phyloP scores from a whole-genome alignment of 2,329 filamentous ascomycete species.

The Penicillium sp. region DNA sequence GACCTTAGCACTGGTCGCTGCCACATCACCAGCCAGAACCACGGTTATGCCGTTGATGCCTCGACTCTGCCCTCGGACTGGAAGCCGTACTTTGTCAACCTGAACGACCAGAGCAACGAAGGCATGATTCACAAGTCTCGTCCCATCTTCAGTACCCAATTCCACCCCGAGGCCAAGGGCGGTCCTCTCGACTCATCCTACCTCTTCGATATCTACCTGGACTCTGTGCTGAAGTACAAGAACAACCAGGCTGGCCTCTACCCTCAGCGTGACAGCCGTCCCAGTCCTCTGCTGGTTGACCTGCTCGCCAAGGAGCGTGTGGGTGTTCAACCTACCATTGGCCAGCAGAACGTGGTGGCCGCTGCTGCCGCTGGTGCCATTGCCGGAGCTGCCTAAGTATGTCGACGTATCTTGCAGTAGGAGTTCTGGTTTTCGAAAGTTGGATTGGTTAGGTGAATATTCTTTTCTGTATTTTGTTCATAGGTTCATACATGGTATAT shows the following conservation, averaged over 20 bases:
- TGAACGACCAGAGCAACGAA: constrained; percentile 96
- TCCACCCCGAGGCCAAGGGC: constrained; percentile 97
- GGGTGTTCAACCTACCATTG: constrained; percentile 66
- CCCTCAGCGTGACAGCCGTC: constrained; percentile 71
- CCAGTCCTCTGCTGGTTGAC: constrained; percentile 79
- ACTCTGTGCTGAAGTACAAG: constrained; percentile 85
- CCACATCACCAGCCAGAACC: constrained; percentile 98
- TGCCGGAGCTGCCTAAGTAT: constrained; percentile 23
- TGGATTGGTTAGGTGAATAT: constrained; percentile 13
- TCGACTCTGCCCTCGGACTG: constrained; percentile 73
- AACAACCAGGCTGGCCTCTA: constrained; percentile 62
- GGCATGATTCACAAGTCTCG: constrained; percentile 89
- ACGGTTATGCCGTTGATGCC: constrained; percentile 90
- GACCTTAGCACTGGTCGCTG: constrained; percentile 92
- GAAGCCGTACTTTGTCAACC: constrained; percentile 97
- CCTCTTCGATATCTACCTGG: constrained; percentile 91
- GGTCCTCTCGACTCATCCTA: constrained; percentile 92
- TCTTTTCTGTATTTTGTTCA: constrained; percentile 11
- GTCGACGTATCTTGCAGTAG: not conserved
- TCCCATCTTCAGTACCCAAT: constrained; percentile 96
- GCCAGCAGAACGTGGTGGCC: constrained; percentile 37
- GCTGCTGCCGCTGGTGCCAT: constrained; percentile 18
- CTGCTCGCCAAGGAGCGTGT: constrained; percentile 89
- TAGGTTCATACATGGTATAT: constrained; percentile 10
- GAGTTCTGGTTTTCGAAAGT: constrained; percentile 10